These are phyloP conservation scores for Zarea fungicola DNA, from an alignment of 2,329 filamentous ascomycete species.

Conservation along the genomic window DNA sequence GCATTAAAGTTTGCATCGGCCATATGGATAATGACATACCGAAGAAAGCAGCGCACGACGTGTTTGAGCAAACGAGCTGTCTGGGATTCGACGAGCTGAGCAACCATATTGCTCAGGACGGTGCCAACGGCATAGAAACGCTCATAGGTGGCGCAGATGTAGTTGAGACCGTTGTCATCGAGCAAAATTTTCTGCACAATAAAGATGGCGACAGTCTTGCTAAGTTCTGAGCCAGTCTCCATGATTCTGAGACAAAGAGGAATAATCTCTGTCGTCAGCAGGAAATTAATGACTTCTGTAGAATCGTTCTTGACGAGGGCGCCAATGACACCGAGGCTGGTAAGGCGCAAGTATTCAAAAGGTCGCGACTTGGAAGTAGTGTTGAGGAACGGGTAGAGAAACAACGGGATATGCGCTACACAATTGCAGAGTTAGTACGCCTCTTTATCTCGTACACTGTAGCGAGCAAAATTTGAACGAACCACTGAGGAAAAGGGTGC, in stretches of 20 bases:
- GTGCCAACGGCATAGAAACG: slow-evolving; percentile 97
- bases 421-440: too few relatives aligned
- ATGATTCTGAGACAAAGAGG: slow-evolving; percentile 96
- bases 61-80: slow-evolving; percentile 95
- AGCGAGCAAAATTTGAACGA: too few relatives aligned
- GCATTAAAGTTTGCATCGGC: background rate
- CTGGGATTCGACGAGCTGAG: slow-evolving; percentile 94
- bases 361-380: slow-evolving; percentile 97
- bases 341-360: slow-evolving; percentile 94
- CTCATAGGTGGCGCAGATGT: slow-evolving; percentile 98
- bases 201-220: slow-evolving; percentile 98
- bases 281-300: slow-evolving; percentile 97
- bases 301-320: slow-evolving; percentile 98
- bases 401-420: slow-evolving; percentile 90
- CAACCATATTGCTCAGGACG: slow-evolving; percentile 97
- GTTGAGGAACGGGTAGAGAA: slow-evolving; percentile 96
- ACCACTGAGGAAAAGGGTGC: slow-evolving; percentile 92
- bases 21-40: slow-evolving; percentile 50
- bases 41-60: slow-evolving; percentile 92
- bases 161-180: slow-evolving; percentile 93
- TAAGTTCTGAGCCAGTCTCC: slow-evolving; percentile 97
- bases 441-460: too few relatives aligned
- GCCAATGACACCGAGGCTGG: slow-evolving; percentile 92
- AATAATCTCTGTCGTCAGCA: slow-evolving; percentile 97
- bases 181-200: slow-evolving; percentile 98